Percentiles rank a stretch among this genome's conserved stretches.
Evolutionary conservation across 257 asterid genomes (phyloP).

Genomic region (Asclepias syriaca): DNA sequence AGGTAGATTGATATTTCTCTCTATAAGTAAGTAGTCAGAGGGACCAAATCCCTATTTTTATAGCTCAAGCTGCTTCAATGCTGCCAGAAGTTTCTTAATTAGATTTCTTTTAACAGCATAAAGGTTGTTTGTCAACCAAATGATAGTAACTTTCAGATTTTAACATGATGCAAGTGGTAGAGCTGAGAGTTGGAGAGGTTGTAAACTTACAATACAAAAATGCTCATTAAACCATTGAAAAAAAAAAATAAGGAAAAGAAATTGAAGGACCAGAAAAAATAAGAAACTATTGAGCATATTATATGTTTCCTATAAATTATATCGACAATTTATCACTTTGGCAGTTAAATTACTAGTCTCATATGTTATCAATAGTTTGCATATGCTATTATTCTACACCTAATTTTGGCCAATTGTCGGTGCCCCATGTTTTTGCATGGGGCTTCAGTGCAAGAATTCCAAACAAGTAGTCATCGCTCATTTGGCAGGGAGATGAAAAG

Average conservation of each 20-base stretch:
- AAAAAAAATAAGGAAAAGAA: neutral
- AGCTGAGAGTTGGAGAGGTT: neutral
- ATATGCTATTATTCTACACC: neutral
- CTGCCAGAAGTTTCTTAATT: neutral
- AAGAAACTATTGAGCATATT: neutral
- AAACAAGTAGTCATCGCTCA: neutral
- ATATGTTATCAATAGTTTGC: neutral
- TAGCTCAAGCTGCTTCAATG: neutral
- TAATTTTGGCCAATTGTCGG: neutral
- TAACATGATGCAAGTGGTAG: neutral
- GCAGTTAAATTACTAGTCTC: neutral
- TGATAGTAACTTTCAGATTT: neutral
- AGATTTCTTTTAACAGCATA: neutral
- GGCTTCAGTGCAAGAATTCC: neutral
- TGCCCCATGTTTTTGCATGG: neutral
- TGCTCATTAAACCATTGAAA: neutral
- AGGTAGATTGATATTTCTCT: neutral
- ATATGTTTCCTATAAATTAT: neutral
- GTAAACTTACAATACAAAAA: neutral
- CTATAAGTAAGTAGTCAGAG: neutral
- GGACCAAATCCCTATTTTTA: neutral
- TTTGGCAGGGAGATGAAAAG: neutral
- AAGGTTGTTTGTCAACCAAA: neutral
- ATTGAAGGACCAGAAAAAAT: neutral
- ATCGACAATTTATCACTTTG: neutral